Base-by-base conservation (phyloP, 2,329 filamentous ascomycete species). In the Beauveria caledonica region DNA sequence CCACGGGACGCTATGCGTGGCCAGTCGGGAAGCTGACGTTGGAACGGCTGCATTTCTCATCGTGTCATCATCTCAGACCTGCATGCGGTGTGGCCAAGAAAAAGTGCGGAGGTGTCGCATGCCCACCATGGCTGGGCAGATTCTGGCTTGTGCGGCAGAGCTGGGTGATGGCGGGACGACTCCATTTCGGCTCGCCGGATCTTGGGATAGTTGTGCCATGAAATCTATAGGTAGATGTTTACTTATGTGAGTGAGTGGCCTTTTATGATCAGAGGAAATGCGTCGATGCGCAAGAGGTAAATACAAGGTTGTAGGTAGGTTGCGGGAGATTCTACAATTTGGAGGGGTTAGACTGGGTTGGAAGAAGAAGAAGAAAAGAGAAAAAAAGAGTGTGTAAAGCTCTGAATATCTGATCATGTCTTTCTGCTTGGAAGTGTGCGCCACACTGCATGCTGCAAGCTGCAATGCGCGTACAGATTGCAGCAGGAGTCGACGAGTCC, bases 381-480 rank as follows among this genome's bases (percentile, higher is more conserved):
- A n/a, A 42, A n/a, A 15, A 42, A 17, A n/a, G 15, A n/a, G 39
- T n/a, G n/a, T n/a, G n/a, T 6, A 44, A 40, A 8, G 40, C 6
- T 33, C 29, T 36, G 33, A 36, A 36, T 36, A 13, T 36, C 33
- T 13, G 33, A 36, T 29, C 40, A 25, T 36, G 27, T 39, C 17
- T 48, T 42, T 56, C 33, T 53, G 15, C 40, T 36, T 42, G 42
- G 36, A 21, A 17, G n/a, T 25, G 36, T 40, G 21, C 50, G 50
- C 50, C 50, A 53, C 27, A 29, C 44, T 45, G 23, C 53, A 55
- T n/a, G 21, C 40, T 48, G 42, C 39, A 44, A 6, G 15, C 51
- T 44, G 53, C 54, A 49, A 57, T 57, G 54, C 54, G 45, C 36
- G 45, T 57, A 21, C 29, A 23, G 42, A n/a, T n/a, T 57, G 54